phyloP scores from a whole-genome alignment of 352 stramenopile species.

The Phytopythium boreale region DNA sequence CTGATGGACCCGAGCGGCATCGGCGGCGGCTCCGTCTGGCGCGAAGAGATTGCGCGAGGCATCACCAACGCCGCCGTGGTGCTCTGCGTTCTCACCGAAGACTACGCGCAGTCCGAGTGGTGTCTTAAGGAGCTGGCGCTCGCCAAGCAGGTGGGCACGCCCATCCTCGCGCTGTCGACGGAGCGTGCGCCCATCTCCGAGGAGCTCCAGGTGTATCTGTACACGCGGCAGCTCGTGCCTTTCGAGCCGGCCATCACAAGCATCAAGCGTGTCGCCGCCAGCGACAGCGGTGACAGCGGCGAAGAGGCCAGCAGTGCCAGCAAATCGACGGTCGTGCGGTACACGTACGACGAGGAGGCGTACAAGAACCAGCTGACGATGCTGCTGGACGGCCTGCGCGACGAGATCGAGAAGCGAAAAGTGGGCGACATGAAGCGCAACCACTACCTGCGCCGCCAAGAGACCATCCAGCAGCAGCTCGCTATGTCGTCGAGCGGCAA shows the following conservation, averaged over 20 bases:
- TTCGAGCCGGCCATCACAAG: slow-evolving; percentile 68
- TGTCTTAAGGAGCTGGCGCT: slow-evolving; percentile 62
- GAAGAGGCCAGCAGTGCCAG: neutral
- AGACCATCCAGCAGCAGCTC: slow-evolving; percentile 25
- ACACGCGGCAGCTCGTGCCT: slow-evolving; percentile 77
- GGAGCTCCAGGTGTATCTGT: slow-evolving; percentile 84
- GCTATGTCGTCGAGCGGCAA: slow-evolving; percentile 15
- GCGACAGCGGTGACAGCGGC: slow-evolving; percentile 15
- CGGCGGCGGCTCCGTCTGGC: slow-evolving; percentile 53
- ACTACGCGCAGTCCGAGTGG: slow-evolving; percentile 59
- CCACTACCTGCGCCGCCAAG: slow-evolving; percentile 29
- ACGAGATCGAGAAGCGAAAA: slow-evolving; percentile 83
- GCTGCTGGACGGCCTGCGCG: slow-evolving; percentile 70
- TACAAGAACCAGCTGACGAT: slow-evolving; percentile 72
- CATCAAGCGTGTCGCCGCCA: slow-evolving; percentile 36
- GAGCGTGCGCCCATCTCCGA: slow-evolving; percentile 70
- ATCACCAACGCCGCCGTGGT: slow-evolving; percentile 59
- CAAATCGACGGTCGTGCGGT: slow-evolving; percentile 21
- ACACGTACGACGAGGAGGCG: slow-evolving; percentile 63
- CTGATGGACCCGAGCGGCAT: slow-evolving; percentile 68
- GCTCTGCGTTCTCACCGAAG: slow-evolving; percentile 55
- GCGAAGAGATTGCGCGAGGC: slow-evolving; percentile 63
- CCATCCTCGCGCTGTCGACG: slow-evolving; percentile 75
- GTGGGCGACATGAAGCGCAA: slow-evolving; percentile 57
- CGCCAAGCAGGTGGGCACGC: slow-evolving; percentile 74